Evolutionary conservation across 441 rosid genomes (phyloP), one percentile per base, ranked within the genome.

Genomic region (Aleurites moluccanus): DNA sequence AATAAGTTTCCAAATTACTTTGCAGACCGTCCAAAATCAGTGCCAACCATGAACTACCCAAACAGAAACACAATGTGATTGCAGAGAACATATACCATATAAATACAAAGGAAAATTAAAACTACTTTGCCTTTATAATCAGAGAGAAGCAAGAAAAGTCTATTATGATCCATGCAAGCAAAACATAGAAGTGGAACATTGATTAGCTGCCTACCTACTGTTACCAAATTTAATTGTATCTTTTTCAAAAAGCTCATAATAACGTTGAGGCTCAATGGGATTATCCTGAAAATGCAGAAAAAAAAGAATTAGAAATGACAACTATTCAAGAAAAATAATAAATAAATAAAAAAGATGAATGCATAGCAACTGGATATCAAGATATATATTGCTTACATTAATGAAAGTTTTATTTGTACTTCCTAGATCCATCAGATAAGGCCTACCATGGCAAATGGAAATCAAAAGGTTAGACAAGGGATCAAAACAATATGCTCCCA

Each of bases 391-490:
- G 73, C 91, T 87, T 80, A 93, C 99, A 78, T 95, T 92, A 72
- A 95, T 84, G 82, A 77, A 88, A 8, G 99, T 93, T 79, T 90
- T 93, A 64, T 94, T 94, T 42, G 98, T 94, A 82, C 98, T 94
- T 73, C 98, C 99, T 71, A 94, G 99, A 83, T 92, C 98, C 96
- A 95, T 91, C 62, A 95, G 4, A 81, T 95, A 93, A 74, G 99
- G 99, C 88, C 97, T 93, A 77, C 64, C 72, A 70, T 23, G 49
- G 35, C 21, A 42, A 75, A 75, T n/a, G 53, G 42, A 73, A 75
- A 63, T 73, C 62, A 64, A 40, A 75, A 70, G 23, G 2, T 52
- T 59, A 75, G 70, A 72, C 30, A 49, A 38, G 20, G 23, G 25
- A 60, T 23, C 64, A 25, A 53, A 57, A 47, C 8, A 62, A 70